Evolutionary conservation across 805 yeast species (phyloP), one percentile per base, ranked within the genome.

Genomic region (Cyberlindnera nakhonratchasimensis): DNA sequence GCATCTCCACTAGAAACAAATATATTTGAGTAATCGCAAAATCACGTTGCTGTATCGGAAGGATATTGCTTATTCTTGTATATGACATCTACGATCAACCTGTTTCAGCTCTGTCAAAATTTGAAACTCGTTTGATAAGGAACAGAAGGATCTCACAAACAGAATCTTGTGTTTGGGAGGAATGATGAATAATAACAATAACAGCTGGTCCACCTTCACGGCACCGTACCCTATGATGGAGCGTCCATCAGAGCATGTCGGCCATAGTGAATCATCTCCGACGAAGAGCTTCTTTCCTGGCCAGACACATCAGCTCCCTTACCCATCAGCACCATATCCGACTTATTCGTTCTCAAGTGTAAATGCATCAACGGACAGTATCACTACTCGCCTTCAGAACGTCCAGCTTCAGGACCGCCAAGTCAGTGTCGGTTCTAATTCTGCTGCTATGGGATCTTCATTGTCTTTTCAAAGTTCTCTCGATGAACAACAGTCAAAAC

Each of bases 291-390:
- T 32, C 1, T 20, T 37, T 21, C 18, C 21, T 6, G 14, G 11
- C 14, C 13, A n/a, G n/a, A n/a, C n/a, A n/a, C 25, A 8, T 13
- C 25, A 17, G 24, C n/a, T 12, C 40, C 47, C 43, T 4, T 43
- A 43, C 19, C 47, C 43, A 2, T 17, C 24, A 13, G 43, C 41
- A 3, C 43, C 43, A 12, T 43, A 34, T 28, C 47, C 43, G 10
- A 14, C 36, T 8, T 43, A 39, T n/a, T 26, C 32, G 22, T 14
- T 25, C 5, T 9, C 39, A 6, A 37, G 31, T 21, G 13, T 16
- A 6, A 43, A 36, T n/a, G 36, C 36, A 11, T 43, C 47, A 4
- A 43, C 47, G 6, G 47, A 43, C 23, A 39, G 43, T 13, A 43
- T 43, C 43, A 43, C 47, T 1, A 14, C 40, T 4, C 36, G 47